Evolutionary conservation across 192 early-diverging fungal species (phyloP).

Genomic region (Mortierella hygrophila): DNA sequence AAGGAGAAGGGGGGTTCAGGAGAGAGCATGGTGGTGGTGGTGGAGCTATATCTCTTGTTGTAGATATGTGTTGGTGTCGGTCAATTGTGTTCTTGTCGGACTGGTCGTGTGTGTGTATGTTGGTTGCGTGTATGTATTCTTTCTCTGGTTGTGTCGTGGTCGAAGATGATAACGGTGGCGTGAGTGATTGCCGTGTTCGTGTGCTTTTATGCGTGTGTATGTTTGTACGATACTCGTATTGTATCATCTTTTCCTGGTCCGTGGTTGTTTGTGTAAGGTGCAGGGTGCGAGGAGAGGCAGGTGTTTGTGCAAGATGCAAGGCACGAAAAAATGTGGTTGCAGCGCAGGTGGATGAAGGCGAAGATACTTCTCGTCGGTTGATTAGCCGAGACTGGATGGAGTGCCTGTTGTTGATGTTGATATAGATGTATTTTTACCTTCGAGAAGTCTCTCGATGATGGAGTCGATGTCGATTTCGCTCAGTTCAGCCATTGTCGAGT

Average conservation of each 20-base stretch:
- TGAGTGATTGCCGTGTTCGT: background rate
- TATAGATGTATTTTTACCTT: slow-evolving; percentile 73
- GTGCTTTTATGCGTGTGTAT: background rate
- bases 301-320: background rate
- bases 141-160: slow-evolving; percentile 1
- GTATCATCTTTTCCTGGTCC: background rate
- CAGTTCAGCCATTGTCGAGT: slow-evolving; percentile 60
- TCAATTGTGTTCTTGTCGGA: background rate
- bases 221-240: background rate
- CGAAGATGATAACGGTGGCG: background rate
- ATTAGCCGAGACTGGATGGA: background rate
- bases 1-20: background rate
- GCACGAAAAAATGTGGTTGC: background rate
- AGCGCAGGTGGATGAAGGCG: background rate
- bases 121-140: background rate
- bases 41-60: background rate
- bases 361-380: background rate
- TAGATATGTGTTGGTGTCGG: background rate
- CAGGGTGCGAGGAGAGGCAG: background rate
- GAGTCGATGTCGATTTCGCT: slow-evolving; percentile 86
- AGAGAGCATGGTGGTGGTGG: background rate
- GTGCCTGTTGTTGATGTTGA: background rate
- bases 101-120: background rate
- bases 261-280: background rate
- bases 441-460: slow-evolving; percentile 90